phyloP scores from a whole-genome alignment of 2,329 filamentous ascomycete genomes.

The Botryotinia globosa region DNA sequence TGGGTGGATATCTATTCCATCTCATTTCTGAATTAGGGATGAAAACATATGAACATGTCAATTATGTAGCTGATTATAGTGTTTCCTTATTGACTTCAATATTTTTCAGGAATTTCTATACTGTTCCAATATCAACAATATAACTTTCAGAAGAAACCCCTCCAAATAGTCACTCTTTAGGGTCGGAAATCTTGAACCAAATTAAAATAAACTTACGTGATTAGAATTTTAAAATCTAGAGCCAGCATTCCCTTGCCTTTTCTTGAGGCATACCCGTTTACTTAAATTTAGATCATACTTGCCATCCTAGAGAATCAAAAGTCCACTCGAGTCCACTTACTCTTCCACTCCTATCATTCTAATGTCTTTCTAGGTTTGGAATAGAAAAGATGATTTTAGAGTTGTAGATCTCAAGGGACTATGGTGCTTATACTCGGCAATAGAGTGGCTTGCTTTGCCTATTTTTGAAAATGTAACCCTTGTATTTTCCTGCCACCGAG shows the following conservation, averaged over 20 bases:
- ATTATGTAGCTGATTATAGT: not conserved
- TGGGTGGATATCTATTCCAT: not conserved
- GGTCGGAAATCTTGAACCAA: not conserved
- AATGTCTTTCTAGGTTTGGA: not conserved
- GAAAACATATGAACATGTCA: not conserved
- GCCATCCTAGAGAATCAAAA: not conserved
- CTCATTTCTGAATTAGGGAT: not conserved
- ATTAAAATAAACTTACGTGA: not conserved
- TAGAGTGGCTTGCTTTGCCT: not conserved
- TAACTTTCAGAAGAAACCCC: not conserved
- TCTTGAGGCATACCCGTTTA: too few relatives aligned
- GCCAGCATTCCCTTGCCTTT: not conserved
- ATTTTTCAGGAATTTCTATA: not conserved
- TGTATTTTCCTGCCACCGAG: not conserved
- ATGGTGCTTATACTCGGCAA: not conserved
- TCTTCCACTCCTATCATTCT: not conserved
- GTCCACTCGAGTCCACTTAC: not conserved
- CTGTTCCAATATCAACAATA: not conserved
- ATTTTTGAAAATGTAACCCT: not conserved
- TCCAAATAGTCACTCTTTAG: not conserved
- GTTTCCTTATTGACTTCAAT: not conserved
- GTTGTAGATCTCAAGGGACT: not conserved
- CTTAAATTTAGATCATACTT: not conserved
- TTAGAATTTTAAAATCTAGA: not conserved
- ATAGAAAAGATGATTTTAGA: fast-evolving